phyloP scores from a whole-genome alignment of 179 eudicot genomes.

The Camellia oleifera region DNA sequence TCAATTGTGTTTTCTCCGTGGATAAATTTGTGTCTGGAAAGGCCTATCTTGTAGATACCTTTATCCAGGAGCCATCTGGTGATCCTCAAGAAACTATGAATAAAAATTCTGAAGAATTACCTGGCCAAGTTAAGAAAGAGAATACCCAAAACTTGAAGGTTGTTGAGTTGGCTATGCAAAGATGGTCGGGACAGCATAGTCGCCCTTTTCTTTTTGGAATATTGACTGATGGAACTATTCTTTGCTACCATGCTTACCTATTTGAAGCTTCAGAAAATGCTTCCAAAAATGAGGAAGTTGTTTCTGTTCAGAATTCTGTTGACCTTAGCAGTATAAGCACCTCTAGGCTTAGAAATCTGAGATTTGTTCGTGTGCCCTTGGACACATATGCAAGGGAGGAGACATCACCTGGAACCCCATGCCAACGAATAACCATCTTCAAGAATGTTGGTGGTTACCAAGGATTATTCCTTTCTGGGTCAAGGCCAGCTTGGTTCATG shows the following conservation, averaged over 20 bases:
- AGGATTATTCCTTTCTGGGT: slow-evolving; percentile 85
- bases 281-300: slow-evolving; percentile 48
- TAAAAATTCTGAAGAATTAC: slow-evolving; percentile 36
- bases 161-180: slow-evolving; percentile 83
- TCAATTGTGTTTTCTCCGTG: slow-evolving; percentile 67
- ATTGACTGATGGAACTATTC: slow-evolving; percentile 87
- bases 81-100: slow-evolving; percentile 32
- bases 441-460: slow-evolving; percentile 87
- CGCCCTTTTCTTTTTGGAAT: slow-evolving; percentile 88
- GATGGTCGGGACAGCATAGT: slow-evolving; percentile 80
- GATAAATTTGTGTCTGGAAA: slow-evolving; percentile 85
- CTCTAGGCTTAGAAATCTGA: slow-evolving; percentile 86
- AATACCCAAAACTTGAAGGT: slow-evolving; percentile 58
- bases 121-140: slow-evolving; percentile 69
- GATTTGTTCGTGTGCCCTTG: slow-evolving; percentile 76
- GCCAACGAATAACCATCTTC: slow-evolving; percentile 65
- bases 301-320: slow-evolving; percentile 36
- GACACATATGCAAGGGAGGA: slow-evolving; percentile 84
- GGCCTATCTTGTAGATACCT: slow-evolving; percentile 61
- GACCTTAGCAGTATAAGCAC: slow-evolving; percentile 39
- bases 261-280: slow-evolving; percentile 77
- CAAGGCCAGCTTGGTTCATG: slow-evolving; percentile 96
- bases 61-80: slow-evolving; percentile 41
- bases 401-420: slow-evolving; percentile 39
- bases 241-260: slow-evolving; percentile 87